Conservation (phyloP, 2,329 filamentous ascomycete species). For the Alternaria conjuncta region DNA sequence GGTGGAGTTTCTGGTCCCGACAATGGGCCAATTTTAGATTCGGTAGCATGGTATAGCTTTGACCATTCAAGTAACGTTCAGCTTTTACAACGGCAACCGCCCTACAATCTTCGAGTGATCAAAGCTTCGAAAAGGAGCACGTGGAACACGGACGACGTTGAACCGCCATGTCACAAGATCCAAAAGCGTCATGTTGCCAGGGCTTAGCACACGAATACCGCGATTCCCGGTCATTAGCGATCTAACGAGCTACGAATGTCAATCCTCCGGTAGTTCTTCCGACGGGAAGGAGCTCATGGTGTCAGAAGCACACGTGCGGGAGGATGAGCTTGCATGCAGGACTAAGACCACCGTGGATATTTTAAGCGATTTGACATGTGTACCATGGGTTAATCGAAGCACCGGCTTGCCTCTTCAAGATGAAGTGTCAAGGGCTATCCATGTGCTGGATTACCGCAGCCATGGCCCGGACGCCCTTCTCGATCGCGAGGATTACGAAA, state of each 20-base stretch:
- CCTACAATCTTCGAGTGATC: slow-evolving; percentile 11
- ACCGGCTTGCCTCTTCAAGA: slow-evolving; percentile 9
- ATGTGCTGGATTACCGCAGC: slow-evolving; percentile 4
- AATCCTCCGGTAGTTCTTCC: slow-evolving; percentile 15
- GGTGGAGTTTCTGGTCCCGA: background rate
- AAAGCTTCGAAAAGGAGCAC: slow-evolving; percentile 2
- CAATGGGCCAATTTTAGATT: slow-evolving; percentile 7
- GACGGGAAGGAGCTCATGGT: slow-evolving; percentile 7
- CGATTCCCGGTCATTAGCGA: slow-evolving; percentile 6
- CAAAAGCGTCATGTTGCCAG: background rate
- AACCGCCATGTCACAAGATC: slow-evolving; percentile 1
- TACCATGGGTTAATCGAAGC: slow-evolving; percentile 8
- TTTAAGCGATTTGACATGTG: slow-evolving; percentile 2
- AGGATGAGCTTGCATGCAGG: background rate
- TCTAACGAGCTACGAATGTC: slow-evolving; percentile 1
- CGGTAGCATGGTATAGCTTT: slow-evolving; percentile 17
- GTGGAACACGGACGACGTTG: slow-evolving; percentile 5
- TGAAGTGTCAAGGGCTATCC: slow-evolving; percentile 5
- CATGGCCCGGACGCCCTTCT: slow-evolving; percentile 9
- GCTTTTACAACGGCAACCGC: slow-evolving; percentile 1
- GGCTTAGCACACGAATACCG: slow-evolving; percentile 1
- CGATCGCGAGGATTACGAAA: slow-evolving; percentile 12
- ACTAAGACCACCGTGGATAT: slow-evolving; percentile 1
- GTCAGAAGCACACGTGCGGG: slow-evolving; percentile 10
- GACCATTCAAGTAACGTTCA: slow-evolving; percentile 12